Evolutionary conservation across 2,329 filamentous ascomycete genomes (phyloP), one percentile per base, ranked within the genome.

Genomic region (Ophiostoma sp.): DNA sequence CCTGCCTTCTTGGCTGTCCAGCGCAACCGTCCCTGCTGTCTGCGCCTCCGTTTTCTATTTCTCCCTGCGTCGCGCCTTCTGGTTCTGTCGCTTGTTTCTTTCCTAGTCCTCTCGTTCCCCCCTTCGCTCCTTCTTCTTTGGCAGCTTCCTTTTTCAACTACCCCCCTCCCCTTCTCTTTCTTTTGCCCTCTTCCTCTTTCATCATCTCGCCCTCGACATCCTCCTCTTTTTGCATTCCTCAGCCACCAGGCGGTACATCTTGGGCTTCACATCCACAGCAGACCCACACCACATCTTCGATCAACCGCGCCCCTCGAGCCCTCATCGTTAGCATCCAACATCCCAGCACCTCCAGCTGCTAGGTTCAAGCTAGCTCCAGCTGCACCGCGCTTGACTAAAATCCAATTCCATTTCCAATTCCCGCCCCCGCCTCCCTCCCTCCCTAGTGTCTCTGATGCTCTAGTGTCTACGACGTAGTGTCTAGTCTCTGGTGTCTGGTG

Each of bases 221-320:
- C n/a, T n/a, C 49, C 14, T 18, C 18, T 14, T 5, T 12, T 40
- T 40, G 38, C 38, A 38, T n/a, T 66, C 45, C 6, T n/a, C 52
- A 6, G 36, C 42, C 9, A 42, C 3, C 5, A 8, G 18, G 27
- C 60, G 12, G n/a, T 3, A 5, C 4, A 5, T 40, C 38, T 63
- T 16, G 16, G 14, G 14, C 60, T 11, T 40, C 60, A 65, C 44
- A 65, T 40, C 64, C 36, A 55, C 65, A 40, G 16, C 52, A n/a
- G 67, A 69, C 68, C 67, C 67, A 70, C 69, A 42, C 66, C 41
- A 47, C 69, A 65, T 68, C 69, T 70, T 42, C 66, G 62, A 68
- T 70, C 66, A 64, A 60, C 62, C 52, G 58, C 67, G 62, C 52
- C 67, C 67, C 65, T 27, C 49, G 49, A 58, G 63, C 64, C 64